Conservation (phyloP, 2,329 filamentous ascomycete genomes). For the Sporothrix humicola region DNA sequence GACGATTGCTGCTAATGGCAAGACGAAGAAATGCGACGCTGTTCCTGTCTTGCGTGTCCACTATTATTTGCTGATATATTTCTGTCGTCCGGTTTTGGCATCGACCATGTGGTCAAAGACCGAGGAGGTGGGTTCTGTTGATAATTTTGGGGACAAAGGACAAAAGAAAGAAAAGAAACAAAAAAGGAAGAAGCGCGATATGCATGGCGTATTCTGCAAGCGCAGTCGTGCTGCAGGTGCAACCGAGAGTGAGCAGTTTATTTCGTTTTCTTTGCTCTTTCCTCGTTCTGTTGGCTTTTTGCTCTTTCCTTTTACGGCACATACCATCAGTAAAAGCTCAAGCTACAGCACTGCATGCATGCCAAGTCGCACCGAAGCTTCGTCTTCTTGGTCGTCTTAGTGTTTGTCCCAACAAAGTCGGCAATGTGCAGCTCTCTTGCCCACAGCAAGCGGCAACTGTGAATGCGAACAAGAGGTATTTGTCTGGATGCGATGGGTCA, state of each 20-base stretch:
- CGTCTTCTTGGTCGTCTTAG: background rate
- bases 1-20: background rate
- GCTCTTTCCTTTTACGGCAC: background rate
- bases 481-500: background rate
- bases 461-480: background rate
- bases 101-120: background rate
- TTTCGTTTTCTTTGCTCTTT: background rate
- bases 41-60: conserved; percentile 2
- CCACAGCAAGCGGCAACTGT: conserved; percentile 4
- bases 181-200: conserved; percentile 1
- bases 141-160: background rate
- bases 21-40: conserved; percentile 3
- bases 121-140: background rate
- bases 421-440: background rate
- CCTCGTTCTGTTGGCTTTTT: background rate
- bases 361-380: conserved; percentile 19
- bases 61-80: background rate
- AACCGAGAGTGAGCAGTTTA: background rate
- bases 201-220: conserved; percentile 1
- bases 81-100: background rate
- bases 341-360: conserved; percentile 5
- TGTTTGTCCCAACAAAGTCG: background rate
- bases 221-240: background rate
- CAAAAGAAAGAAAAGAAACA: background rate
- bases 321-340: background rate